These are phyloP conservation scores for Talaromyces adpressus DNA, from an alignment of 495 filamentous ascomycete genomes.

Conservation along the genomic window DNA sequence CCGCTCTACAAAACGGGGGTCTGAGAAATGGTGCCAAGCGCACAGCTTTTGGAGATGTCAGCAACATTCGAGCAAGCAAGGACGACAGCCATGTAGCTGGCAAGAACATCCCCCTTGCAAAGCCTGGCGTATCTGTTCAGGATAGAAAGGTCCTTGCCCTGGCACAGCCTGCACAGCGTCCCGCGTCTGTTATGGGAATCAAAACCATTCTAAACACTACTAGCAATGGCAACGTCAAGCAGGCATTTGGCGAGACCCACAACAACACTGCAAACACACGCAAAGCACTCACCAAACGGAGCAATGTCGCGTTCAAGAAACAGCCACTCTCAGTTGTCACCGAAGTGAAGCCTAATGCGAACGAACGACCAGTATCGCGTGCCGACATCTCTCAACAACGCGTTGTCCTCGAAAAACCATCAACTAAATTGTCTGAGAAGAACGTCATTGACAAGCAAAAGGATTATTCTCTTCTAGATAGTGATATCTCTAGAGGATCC, in stretches of 20 bases:
- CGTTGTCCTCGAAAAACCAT: background rate
- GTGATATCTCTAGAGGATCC: background rate
- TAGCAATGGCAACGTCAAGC: constrained; percentile 31
- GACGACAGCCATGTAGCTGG: constrained; percentile 45
- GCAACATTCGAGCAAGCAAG: constrained; percentile 53
- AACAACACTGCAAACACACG: constrained; percentile 27
- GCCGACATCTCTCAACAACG: constrained; percentile 11
- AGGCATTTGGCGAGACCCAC: constrained; percentile 20
- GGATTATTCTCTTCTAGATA: background rate
- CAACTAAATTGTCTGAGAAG: background rate
- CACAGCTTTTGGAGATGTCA: constrained; percentile 73
- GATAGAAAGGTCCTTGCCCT: constrained; percentile 46
- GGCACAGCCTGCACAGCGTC: constrained; percentile 59
- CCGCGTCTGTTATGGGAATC: constrained; percentile 40
- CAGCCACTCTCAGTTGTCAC: constrained; percentile 21
- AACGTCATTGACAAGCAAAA: background rate
- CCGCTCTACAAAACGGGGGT: constrained; percentile 45
- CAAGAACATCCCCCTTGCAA: constrained; percentile 38
- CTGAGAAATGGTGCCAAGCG: constrained; percentile 66
- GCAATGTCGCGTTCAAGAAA: constrained; percentile 61
- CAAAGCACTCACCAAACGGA: constrained; percentile 52
- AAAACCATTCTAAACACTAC: constrained; percentile 40
- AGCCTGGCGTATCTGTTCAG: constrained; percentile 24
- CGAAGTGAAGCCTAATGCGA: constrained; percentile 25
- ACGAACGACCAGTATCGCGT: constrained; percentile 27